Percentiles rank a stretch among this genome's conserved stretches.
Evolutionary conservation across 148 eudicot genomes (phyloP).

Genomic region (Gaultheria prostrata): DNA sequence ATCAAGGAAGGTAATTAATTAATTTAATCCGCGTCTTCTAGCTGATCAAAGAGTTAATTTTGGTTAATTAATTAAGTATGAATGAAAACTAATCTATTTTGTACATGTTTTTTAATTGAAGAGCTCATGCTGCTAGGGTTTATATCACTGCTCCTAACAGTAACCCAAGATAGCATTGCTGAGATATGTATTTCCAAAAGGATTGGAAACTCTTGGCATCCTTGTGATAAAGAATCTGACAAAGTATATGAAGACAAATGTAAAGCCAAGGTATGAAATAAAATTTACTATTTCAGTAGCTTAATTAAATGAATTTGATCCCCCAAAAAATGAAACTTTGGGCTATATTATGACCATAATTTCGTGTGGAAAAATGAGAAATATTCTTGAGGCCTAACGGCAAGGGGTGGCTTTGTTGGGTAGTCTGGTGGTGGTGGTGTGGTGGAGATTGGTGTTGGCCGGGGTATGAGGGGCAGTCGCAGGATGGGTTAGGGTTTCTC

Average conservation of each 20-base stretch:
- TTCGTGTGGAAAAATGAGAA: too few species aligned
- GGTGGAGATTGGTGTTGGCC: too few species aligned
- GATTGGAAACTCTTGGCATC: constrained; percentile 38
- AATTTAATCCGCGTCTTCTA: background rate
- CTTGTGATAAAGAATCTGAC: constrained; percentile 25
- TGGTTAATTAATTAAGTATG: background rate
- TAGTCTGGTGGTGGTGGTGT: too few species aligned
- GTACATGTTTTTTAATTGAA: background rate
- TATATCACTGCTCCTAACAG: constrained; percentile 44
- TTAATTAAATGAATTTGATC: too few species aligned
- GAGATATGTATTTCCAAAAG: constrained; percentile 32
- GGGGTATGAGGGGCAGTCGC: too few species aligned
- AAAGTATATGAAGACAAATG: constrained; percentile 22
- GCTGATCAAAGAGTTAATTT: background rate
- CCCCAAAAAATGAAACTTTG: too few species aligned
- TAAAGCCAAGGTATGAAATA: constrained; percentile 19
- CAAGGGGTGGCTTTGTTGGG: too few species aligned
- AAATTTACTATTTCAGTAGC: background rate
- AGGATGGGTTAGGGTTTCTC: too few species aligned
- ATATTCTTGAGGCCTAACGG: too few species aligned
- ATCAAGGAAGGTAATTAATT: constrained; percentile 30
- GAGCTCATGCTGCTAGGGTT: constrained; percentile 46
- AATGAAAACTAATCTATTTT: background rate
- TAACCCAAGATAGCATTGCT: constrained; percentile 25
- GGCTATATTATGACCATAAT: too few species aligned